These are phyloP conservation scores for Tulasnella calospora DNA, from an alignment of 768 basidiomycete species.

Conservation along the genomic window DNA sequence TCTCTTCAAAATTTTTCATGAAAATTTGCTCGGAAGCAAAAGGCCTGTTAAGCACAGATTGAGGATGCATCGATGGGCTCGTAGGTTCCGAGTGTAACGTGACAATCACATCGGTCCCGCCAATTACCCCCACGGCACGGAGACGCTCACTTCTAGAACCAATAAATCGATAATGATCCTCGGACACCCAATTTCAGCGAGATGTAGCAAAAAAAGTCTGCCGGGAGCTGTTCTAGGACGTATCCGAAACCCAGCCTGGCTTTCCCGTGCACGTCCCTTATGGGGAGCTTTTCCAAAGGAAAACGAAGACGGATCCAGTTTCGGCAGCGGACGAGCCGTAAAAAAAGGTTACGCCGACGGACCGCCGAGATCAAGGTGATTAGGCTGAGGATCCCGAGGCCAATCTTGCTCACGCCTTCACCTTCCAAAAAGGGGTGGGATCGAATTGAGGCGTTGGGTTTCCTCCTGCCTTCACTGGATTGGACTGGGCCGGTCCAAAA, in stretches of 20 bases:
- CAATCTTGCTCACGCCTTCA: neutral
- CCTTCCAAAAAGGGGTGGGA: conserved; percentile 1
- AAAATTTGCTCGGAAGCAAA: neutral
- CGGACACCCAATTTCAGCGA: neutral
- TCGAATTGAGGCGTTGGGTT: neutral
- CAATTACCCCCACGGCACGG: neutral
- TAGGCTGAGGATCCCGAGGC: conserved; percentile 15
- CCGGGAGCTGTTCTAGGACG: neutral
- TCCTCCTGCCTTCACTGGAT: neutral
- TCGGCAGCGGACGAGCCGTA: neutral
- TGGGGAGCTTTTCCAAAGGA: neutral
- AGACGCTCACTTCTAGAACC: conserved; percentile 1
- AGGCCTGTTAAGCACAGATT: neutral
- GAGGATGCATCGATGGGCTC: neutral
- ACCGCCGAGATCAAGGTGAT: conserved; percentile 5
- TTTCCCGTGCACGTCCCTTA: neutral
- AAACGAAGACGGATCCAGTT: neutral
- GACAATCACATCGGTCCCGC: neutral
- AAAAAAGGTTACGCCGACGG: neutral
- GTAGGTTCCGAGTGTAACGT: neutral
- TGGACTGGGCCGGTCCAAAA: neutral
- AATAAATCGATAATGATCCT: neutral
- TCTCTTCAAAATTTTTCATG: neutral
- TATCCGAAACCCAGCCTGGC: neutral
- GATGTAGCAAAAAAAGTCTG: neutral